phyloP scores from a whole-genome alignment of 2,329 filamentous ascomycete species.

The Paecilomyces sp. region DNA sequence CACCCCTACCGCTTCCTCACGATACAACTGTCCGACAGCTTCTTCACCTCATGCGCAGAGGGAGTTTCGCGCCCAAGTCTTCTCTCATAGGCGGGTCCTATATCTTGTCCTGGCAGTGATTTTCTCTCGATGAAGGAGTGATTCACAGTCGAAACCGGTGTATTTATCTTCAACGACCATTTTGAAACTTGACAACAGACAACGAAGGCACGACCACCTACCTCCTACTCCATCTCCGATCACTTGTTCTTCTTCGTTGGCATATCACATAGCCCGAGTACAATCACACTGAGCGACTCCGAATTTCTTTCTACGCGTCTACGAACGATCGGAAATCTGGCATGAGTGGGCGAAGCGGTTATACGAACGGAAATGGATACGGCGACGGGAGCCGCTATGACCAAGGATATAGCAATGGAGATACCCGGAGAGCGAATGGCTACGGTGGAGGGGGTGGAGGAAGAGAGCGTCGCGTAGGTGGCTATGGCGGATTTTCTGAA shows the following conservation, averaged over 20 bases:
- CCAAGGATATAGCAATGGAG: slow-evolving; percentile 22
- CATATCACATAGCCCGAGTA: background rate
- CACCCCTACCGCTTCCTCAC: background rate
- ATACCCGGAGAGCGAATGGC: slow-evolving; percentile 24
- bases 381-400: slow-evolving; percentile 27
- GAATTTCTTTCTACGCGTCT: background rate
- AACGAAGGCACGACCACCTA: background rate
- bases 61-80: background rate
- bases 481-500: slow-evolving; percentile 38
- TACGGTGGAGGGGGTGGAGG: slow-evolving; percentile 16
- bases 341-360: slow-evolving; percentile 12
- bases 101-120: background rate
- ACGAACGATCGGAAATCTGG: slow-evolving; percentile 1
- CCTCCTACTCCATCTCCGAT: background rate
- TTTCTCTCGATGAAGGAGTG: background rate
- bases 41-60: background rate
- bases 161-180: background rate
- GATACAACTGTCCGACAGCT: background rate
- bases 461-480: slow-evolving; percentile 33
- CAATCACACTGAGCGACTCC: background rate
- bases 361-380: slow-evolving; percentile 32
- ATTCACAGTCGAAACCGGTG: background rate
- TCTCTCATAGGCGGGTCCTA: background rate
- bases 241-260: background rate
- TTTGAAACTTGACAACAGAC: background rate